Percentiles rank a stretch among this genome's conserved stretches.
Conservation (phyloP, 2,329 filamentous ascomycete species). For the Conoideocrella luteorostrata region DNA sequence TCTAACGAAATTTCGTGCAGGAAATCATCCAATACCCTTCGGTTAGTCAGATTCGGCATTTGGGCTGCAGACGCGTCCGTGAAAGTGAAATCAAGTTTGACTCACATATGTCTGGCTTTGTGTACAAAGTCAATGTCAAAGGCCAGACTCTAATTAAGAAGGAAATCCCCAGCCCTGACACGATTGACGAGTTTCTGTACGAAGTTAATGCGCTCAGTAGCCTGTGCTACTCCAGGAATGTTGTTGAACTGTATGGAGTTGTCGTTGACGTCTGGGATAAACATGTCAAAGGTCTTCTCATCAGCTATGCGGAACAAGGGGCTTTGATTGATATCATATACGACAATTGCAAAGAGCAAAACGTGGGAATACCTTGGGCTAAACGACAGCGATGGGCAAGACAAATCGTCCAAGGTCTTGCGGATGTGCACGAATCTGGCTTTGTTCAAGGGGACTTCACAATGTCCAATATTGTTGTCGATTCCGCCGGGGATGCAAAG, state of each 20-base stretch:
- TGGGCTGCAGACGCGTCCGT: conserved; percentile 56
- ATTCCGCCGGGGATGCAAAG: conserved; percentile 75
- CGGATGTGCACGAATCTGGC: conserved; percentile 89
- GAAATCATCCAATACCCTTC: conserved; percentile 87
- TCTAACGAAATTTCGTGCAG: conserved; percentile 25
- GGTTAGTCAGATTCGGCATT: conserved; percentile 65
- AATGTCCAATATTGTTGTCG: conserved; percentile 92
- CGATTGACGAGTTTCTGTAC: conserved; percentile 93
- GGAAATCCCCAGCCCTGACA: conserved; percentile 93
- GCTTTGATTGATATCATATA: conserved; percentile 88
- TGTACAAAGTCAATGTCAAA: conserved; percentile 79
- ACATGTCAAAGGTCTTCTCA: conserved; percentile 79
- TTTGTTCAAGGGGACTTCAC: conserved; percentile 98
- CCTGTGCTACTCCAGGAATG: conserved; percentile 63
- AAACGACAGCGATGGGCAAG: conserved; percentile 80
- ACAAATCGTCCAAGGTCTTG: conserved; percentile 83
- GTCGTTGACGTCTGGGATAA: conserved; percentile 84
- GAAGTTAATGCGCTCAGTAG: conserved; percentile 91
- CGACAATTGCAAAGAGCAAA: conserved; percentile 57
- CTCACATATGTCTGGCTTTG: conserved; percentile 91
- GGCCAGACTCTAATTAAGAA: conserved; percentile 81
- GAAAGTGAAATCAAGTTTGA: conserved; percentile 79
- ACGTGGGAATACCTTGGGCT: conserved; percentile 57
- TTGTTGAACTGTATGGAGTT: conserved; percentile 82
- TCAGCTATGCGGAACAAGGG: conserved; percentile 79